Evolutionary conservation across 2,329 filamentous ascomycete genomes (phyloP).

Genomic region (Talaromyces sp.): DNA sequence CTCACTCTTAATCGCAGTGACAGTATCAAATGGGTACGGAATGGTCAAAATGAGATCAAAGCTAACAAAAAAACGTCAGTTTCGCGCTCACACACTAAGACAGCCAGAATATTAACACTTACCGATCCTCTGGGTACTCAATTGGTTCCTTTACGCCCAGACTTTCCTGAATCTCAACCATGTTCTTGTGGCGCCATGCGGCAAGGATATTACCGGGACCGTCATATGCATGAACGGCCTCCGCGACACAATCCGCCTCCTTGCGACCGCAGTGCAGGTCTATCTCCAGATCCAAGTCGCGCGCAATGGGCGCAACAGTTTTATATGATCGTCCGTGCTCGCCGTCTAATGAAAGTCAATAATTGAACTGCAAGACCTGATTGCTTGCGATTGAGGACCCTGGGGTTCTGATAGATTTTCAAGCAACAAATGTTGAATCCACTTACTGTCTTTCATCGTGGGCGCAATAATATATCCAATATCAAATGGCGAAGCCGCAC

Average conservation of each 20-base stretch:
- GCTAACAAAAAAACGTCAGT: slow-evolving; percentile 11
- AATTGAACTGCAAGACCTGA: too few relatives aligned
- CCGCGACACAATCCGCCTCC: slow-evolving; percentile 24
- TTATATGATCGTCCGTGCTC: slow-evolving; percentile 22
- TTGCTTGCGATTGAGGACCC: too few relatives aligned
- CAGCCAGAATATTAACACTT: slow-evolving; percentile 8
- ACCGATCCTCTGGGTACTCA: slow-evolving; percentile 32
- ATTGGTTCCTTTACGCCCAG: slow-evolving; percentile 25
- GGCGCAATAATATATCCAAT: slow-evolving; percentile 35
- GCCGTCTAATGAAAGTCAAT: slow-evolving; percentile 14
- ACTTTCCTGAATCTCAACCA: slow-evolving; percentile 23
- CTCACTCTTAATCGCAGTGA: slow-evolving; percentile 30
- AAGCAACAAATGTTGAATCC: background rate
- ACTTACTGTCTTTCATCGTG: slow-evolving; percentile 26
- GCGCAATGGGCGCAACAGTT: slow-evolving; percentile 31
- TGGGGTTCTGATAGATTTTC: too few relatives aligned
- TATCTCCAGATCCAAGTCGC: slow-evolving; percentile 30
- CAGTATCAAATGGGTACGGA: slow-evolving; percentile 30
- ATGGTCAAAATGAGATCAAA: slow-evolving; percentile 36
- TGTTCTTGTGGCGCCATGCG: slow-evolving; percentile 32
- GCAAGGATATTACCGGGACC: slow-evolving; percentile 34
- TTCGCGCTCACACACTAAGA: slow-evolving; percentile 5
- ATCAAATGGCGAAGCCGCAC: slow-evolving; percentile 24
- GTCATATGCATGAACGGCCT: slow-evolving; percentile 21
- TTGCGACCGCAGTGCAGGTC: slow-evolving; percentile 32